Conservation (phyloP, 768 basidiomycete genomes). For the Hericium alpestre region DNA sequence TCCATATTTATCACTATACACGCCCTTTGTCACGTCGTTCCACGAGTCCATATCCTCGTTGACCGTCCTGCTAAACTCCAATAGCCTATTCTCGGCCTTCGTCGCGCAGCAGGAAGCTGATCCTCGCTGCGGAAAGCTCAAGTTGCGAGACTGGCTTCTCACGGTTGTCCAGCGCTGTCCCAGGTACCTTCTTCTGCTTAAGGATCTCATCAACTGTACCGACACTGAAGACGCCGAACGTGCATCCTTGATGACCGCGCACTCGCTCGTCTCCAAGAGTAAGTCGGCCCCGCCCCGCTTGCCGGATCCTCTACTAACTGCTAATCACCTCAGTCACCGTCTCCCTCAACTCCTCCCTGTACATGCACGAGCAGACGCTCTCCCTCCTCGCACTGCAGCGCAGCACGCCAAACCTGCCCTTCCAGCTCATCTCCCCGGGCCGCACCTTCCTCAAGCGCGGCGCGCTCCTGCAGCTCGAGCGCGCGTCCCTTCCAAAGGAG, state of each 20-base stretch:
- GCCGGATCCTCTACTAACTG: neutral
- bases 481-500: constrained; percentile 37
- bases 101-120: constrained; percentile 56
- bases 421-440: constrained; percentile 71
- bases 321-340: constrained; percentile 45
- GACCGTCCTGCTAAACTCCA: constrained; percentile 42
- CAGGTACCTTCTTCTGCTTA: constrained; percentile 73
- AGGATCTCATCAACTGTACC: constrained; percentile 67
- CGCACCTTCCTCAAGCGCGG: constrained; percentile 69
- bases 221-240: constrained; percentile 59
- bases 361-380: constrained; percentile 68
- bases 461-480: constrained; percentile 44
- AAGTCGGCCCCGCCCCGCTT: constrained; percentile 10
- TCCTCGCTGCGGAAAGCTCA: constrained; percentile 61
- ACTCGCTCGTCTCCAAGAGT: constrained; percentile 70
- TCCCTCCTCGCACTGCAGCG: constrained; percentile 70
- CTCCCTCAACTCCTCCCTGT: constrained; percentile 71
- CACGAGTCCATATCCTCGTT: constrained; percentile 53
- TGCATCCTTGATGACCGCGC: constrained; percentile 45
- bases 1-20: constrained; percentile 81
- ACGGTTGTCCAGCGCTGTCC: constrained; percentile 85
- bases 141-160: constrained; percentile 75
- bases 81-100: constrained; percentile 50
- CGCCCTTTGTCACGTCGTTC: constrained; percentile 75
- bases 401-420: constrained; percentile 63